phyloP scores from a whole-genome alignment of 495 filamentous ascomycete genomes.

The Penicillium coprophilum region DNA sequence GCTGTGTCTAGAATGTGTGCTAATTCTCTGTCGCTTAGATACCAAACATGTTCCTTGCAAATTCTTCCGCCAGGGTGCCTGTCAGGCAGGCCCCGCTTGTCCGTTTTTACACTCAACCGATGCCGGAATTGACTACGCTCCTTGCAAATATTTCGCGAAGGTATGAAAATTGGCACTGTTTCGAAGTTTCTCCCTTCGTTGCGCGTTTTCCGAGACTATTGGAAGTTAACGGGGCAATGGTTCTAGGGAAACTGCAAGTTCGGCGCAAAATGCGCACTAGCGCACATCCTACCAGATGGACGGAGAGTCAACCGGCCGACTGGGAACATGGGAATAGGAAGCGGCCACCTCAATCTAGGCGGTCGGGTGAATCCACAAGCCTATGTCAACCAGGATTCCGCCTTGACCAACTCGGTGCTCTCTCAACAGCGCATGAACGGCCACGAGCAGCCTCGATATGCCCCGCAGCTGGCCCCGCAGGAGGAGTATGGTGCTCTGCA shows the following conservation, averaged over 20 bases:
- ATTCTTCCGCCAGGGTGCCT: constrained; percentile 94
- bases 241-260: constrained; percentile 97
- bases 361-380: constrained; percentile 69
- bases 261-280: constrained; percentile 92
- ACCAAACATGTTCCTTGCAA: constrained; percentile 98
- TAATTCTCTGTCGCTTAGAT: constrained; percentile 54
- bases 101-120: constrained; percentile 93
- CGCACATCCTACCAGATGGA: constrained; percentile 92
- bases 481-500: constrained; percentile 49
- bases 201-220: neutral
- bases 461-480: constrained; percentile 36
- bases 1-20: constrained; percentile 2
- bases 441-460: constrained; percentile 43
- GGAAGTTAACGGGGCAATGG: constrained; percentile 10
- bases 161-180: constrained; percentile 48
- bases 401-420: constrained; percentile 79
- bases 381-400: constrained; percentile 66
- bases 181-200: neutral
- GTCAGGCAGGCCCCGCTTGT: constrained; percentile 93
- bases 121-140: constrained; percentile 72
- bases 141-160: constrained; percentile 98
- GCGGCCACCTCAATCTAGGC: constrained; percentile 64
- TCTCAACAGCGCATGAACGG: constrained; percentile 62
- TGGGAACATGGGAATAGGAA: constrained; percentile 40
- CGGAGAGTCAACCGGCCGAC: constrained; percentile 75